Conservation (phyloP, 108 stramenopile genomes). For the Poteriospumella lacustris region DNA sequence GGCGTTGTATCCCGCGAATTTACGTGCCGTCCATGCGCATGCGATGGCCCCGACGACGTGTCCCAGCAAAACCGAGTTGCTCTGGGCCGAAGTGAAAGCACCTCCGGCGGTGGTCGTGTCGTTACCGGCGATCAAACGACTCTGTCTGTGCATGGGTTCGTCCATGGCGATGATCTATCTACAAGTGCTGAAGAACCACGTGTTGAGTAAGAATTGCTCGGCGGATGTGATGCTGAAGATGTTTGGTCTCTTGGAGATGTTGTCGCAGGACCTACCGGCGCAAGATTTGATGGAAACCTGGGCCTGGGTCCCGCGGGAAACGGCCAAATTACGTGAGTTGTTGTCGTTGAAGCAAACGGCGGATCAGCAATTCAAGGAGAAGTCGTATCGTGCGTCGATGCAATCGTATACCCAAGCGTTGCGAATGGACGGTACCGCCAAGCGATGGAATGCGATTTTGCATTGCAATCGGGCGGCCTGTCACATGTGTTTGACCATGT, state of each 20-base stretch:
- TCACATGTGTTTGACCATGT: slow-evolving; percentile 12
- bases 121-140: too few species aligned
- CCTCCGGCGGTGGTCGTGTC: too few species aligned
- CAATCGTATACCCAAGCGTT: background rate
- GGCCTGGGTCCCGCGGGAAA: slow-evolving; percentile 4
- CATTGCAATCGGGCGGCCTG: slow-evolving; percentile 35
- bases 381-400: background rate
- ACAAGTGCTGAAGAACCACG: background rate
- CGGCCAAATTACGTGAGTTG: background rate
- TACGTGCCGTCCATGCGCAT: background rate
- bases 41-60: background rate
- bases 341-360: background rate
- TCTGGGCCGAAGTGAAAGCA: background rate
- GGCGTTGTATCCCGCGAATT: too few species aligned
- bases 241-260: background rate
- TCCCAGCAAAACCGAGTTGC: background rate
- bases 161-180: background rate
- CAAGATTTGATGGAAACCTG: background rate
- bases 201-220: background rate
- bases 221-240: slow-evolving; percentile 10
- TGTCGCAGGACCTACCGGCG: background rate
- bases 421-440: background rate
- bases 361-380: slow-evolving; percentile 4
- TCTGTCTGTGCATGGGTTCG: background rate
- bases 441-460: slow-evolving; percentile 22